Evolutionary conservation across 2,329 filamentous ascomycete species (phyloP).

Genomic region (Epichloe scottii): DNA sequence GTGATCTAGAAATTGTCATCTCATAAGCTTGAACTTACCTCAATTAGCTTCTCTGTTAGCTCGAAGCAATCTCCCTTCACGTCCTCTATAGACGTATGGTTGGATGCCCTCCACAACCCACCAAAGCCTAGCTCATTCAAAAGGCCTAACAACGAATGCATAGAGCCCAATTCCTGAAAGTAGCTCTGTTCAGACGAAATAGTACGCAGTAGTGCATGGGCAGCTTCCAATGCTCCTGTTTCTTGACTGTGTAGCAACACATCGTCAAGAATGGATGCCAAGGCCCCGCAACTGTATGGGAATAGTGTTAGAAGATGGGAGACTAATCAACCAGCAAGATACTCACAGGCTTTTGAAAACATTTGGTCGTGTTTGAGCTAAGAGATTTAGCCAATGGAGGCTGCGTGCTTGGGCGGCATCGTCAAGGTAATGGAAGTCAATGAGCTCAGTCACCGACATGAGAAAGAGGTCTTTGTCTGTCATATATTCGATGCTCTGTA

Average conservation of each 20-base stretch:
- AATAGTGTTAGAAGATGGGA: constrained; percentile 3
- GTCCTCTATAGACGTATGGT: constrained; percentile 35
- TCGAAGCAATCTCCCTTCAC: constrained; percentile 39
- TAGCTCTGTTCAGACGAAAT: constrained; percentile 43
- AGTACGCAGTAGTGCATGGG: constrained; percentile 46
- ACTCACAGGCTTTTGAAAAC: constrained; percentile 48
- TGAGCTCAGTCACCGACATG: constrained; percentile 49
- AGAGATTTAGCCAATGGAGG: constrained; percentile 45
- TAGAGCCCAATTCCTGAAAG: constrained; percentile 32
- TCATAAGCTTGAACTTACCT: constrained; percentile 28
- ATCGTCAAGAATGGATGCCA: constrained; percentile 47
- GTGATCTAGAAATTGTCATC: background rate
- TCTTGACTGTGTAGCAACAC: constrained; percentile 52
- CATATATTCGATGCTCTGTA: constrained; percentile 28
- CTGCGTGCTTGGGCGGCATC: constrained; percentile 48
- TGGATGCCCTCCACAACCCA: constrained; percentile 48
- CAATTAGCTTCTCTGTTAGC: constrained; percentile 48
- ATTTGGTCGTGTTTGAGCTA: constrained; percentile 40
- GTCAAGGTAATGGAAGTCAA: constrained; percentile 54
- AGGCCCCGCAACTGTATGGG: constrained; percentile 36
- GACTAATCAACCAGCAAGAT: too few species aligned
- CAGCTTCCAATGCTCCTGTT: constrained; percentile 43
- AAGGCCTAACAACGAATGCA: constrained; percentile 35
- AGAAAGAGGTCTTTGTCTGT: constrained; percentile 51
- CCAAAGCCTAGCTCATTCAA: constrained; percentile 50